phyloP scores from a whole-genome alignment of 495 filamentous ascomycete genomes.

The Penicillium coprophilum region DNA sequence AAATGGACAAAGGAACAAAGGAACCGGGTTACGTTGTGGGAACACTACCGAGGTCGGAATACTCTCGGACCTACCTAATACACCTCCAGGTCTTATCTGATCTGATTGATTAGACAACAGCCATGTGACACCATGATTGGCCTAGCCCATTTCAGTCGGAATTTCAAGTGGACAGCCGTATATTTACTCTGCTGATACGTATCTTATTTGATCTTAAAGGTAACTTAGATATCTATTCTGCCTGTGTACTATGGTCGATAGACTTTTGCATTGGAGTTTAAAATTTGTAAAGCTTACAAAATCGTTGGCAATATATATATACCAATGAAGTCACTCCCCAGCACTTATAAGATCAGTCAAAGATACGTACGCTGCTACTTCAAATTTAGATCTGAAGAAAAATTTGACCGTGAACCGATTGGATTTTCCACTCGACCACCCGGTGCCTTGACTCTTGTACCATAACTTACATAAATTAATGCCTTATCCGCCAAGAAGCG shows the following conservation, averaged over 20 bases:
- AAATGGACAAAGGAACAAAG: not conserved
- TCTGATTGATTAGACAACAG: constrained; percentile 10
- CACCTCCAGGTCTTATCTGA: constrained; percentile 7
- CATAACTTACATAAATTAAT: not conserved
- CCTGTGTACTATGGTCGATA: not conserved
- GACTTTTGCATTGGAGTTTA: not conserved
- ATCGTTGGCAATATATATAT: not conserved
- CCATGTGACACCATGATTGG: not conserved
- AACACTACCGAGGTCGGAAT: not conserved
- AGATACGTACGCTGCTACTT: too few relatives aligned
- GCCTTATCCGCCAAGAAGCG: too few relatives aligned
- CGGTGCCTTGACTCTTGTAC: not conserved
- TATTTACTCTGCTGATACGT: not conserved
- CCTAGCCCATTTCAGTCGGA: not conserved
- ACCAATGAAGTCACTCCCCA: too few relatives aligned
- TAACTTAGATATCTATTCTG: not conserved
- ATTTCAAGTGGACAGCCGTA: not conserved
- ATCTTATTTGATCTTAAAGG: not conserved
- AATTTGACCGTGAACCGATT: not conserved
- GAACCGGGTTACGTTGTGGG: not conserved
- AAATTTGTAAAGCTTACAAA: not conserved
- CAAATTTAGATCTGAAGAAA: too few relatives aligned
- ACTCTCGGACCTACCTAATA: not conserved
- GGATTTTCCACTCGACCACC: too few relatives aligned
- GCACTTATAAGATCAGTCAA: too few relatives aligned